Percentiles rank a stretch among this genome's conserved stretches.
These are phyloP conservation scores for Ophiostoma angusticollis DNA, from an alignment of 2,329 filamentous ascomycete genomes.

Conservation along the genomic window DNA sequence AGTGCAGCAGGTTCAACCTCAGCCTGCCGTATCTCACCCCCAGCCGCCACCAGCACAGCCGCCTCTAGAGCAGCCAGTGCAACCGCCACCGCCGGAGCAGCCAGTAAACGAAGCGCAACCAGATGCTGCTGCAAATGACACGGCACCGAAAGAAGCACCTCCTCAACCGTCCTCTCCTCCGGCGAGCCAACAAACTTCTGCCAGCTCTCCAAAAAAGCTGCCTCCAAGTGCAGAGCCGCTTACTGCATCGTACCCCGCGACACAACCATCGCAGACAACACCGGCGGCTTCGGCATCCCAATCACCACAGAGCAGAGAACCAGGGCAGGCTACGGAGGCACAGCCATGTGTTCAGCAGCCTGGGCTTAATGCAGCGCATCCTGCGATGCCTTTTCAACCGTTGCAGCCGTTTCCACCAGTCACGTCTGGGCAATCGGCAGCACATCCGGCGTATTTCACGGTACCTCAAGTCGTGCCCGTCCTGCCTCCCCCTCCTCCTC, in stretches of 20 bases:
- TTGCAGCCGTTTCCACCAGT: slow-evolving; percentile 3
- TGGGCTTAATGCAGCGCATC: background rate
- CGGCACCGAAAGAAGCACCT: background rate
- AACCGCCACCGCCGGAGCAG: background rate
- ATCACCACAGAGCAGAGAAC: background rate
- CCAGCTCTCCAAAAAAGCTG: background rate
- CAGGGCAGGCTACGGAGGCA: background rate
- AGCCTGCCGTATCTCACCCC: too few species aligned
- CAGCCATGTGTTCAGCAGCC: background rate
- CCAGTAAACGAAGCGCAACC: background rate
- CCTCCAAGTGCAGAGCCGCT: background rate
- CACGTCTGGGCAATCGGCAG: background rate
- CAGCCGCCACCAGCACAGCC: background rate
- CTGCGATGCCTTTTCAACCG: background rate
- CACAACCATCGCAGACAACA: background rate
- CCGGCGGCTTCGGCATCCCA: background rate
- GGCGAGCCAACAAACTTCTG: background rate
- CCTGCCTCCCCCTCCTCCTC: slow-evolving; percentile 9
- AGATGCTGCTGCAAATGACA: background rate
- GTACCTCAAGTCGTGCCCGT: background rate
- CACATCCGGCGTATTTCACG: background rate
- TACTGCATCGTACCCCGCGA: background rate
- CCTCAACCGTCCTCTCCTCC: background rate
- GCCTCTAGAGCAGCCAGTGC: background rate
- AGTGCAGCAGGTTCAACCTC: background rate